Percentiles rank a stretch among this genome's conserved stretches.
Evolutionary conservation across 306 rosid genomes (phyloP).

Genomic region (Herpetospermum pedunculosum): DNA sequence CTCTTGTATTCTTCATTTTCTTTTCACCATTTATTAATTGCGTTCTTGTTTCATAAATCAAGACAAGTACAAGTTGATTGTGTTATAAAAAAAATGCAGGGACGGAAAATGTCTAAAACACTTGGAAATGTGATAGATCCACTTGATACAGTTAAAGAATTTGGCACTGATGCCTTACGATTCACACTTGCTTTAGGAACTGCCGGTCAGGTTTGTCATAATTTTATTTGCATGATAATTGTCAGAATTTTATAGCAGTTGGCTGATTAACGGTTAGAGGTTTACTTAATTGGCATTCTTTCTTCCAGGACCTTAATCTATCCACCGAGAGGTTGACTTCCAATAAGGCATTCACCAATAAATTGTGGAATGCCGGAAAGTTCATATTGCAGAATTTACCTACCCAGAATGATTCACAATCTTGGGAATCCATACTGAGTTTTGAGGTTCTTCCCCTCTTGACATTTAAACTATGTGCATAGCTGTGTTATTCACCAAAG

Average conservation of each 20-base stretch:
- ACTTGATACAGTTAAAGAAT: constrained; percentile 75
- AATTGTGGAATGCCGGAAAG: constrained; percentile 96
- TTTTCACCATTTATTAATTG: not conserved
- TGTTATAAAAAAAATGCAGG: constrained; percentile 34
- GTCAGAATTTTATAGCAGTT: not conserved
- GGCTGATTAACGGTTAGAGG: not conserved
- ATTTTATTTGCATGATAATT: not conserved
- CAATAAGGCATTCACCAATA: constrained; percentile 92
- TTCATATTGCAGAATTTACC: constrained; percentile 83
- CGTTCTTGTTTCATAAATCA: not conserved
- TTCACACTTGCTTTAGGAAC: constrained; percentile 93
- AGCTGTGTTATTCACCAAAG: not conserved
- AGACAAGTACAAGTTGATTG: not conserved
- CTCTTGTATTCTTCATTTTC: not conserved
- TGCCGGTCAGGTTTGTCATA: constrained; percentile 81
- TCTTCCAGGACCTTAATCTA: constrained; percentile 81
- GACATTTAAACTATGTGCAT: not conserved
- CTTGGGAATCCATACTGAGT: constrained; percentile 56
- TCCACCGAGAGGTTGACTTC: constrained; percentile 75
- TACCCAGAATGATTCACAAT: constrained; percentile 31
- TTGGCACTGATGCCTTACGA: constrained; percentile 91
- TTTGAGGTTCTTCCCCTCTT: constrained; percentile 30
- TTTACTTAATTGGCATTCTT: not conserved
- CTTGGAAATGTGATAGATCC: constrained; percentile 91
- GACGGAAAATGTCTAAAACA: constrained; percentile 92